Conservation (phyloP, 2,329 filamentous ascomycete species). For the Trichoderma hamatum region DNA sequence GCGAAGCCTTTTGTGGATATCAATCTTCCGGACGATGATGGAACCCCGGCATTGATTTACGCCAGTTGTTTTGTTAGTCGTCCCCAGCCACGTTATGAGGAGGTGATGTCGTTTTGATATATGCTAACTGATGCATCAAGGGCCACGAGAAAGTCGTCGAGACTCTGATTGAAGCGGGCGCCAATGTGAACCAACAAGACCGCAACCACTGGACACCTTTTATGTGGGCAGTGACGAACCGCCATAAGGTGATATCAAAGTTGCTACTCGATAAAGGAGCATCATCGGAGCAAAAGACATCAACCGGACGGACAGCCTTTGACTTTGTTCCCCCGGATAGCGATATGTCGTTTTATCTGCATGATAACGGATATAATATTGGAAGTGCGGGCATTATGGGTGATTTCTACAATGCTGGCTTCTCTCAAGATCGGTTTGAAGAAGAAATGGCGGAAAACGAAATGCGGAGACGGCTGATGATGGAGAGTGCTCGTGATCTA, state of each 20-base stretch:
- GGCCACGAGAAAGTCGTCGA: conserved; percentile 89
- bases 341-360: conserved; percentile 93
- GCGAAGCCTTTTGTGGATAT: conserved; percentile 79
- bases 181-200: conserved; percentile 89
- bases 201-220: conserved; percentile 96
- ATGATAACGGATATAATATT: conserved; percentile 90
- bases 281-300: conserved; percentile 94
- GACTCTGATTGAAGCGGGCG: conserved; percentile 80
- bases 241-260: conserved; percentile 95
- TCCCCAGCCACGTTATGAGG: background rate
- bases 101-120: background rate
- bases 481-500: conserved; percentile 96
- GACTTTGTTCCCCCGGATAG: conserved; percentile 95
- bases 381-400: conserved; percentile 78
- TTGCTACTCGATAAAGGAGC: conserved; percentile 88
- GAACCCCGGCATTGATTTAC: conserved; percentile 94
- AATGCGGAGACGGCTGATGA: conserved; percentile 95
- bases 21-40: conserved; percentile 88
- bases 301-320: conserved; percentile 88
- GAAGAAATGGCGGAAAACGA: conserved; percentile 97
- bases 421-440: conserved; percentile 91
- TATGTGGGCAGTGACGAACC: conserved; percentile 99
- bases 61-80: conserved; percentile 88
- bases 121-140: conserved; percentile 45
- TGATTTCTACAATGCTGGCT: conserved; percentile 92